These are phyloP conservation scores for Corylus heterophylla DNA, from an alignment of 306 rosid species.

Conservation along the genomic window DNA sequence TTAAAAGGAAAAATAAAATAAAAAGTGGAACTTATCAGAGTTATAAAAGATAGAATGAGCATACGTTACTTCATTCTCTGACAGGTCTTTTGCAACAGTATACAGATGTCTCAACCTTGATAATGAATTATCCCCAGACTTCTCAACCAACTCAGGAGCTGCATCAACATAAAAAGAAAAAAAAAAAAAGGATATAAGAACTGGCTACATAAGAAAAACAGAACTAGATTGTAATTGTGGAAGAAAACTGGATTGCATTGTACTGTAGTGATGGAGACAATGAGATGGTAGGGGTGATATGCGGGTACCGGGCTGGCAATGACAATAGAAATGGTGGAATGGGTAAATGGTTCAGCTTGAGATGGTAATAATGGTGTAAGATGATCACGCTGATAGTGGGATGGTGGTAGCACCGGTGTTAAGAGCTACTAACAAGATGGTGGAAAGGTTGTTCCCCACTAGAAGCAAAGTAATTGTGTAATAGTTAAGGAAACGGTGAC, in stretches of 20 bases:
- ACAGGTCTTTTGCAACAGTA: conserved; percentile 80
- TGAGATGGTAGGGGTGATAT: background rate
- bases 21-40: conserved; percentile 16
- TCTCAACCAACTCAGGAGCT: conserved; percentile 98
- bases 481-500: background rate
- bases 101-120: conserved; percentile 60
- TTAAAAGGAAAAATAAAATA: background rate
- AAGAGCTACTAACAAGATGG: background rate
- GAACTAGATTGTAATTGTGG: conserved; percentile 7
- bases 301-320: background rate
- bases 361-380: background rate
- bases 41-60: conserved; percentile 29
- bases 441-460: background rate
- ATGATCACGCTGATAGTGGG: background rate
- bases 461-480: background rate
- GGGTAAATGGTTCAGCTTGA: background rate
- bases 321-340: background rate
- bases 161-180: background rate
- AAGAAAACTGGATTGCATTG: conserved; percentile 9
- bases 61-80: conserved; percentile 74
- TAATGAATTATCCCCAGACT: conserved; percentile 90
- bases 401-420: background rate
- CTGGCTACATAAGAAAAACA: conserved; percentile 5
- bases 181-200: conserved; percentile 21
- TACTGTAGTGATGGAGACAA: conserved; percentile 6